Evolutionary conservation across 495 filamentous ascomycete species (phyloP), one percentile per base, ranked within the genome.

Genomic region (Cercophora sp.): DNA sequence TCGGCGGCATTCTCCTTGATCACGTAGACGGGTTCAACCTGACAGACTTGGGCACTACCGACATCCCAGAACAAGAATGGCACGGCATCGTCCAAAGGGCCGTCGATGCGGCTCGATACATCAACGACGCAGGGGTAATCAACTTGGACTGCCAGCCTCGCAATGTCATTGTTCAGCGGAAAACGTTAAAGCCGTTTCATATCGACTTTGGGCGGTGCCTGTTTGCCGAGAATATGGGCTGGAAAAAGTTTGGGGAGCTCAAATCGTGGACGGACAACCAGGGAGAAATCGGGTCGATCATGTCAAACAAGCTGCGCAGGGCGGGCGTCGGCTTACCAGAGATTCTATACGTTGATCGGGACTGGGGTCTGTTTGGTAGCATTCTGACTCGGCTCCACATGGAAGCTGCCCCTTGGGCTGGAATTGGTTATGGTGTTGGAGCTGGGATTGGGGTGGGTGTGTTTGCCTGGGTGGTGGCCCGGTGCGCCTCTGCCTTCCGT

Each of bases 21-120:
- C 32, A 46, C 43, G 22, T 46, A 11, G 43, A 46, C 15, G 43
- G 43, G 2, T 46, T 46, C 43, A 46, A 31, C 43, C 25, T 46
- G 2, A 19, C 43, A 11, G 25, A 31, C 10, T 26, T 46, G 6
- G 43, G 25, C 43, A 19, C 20, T 5, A 15, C 22, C 19, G n/a
- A 13, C 24, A 22, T 46, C 25, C 43, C 43, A 11, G 15, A 19
- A 20, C 2, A 29, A 1, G 19, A 22, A 13, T 46, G 43, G 43
- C 43, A 46, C 25, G 24, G 24, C 25, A 46, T 46, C 10, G 15
- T 46, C 25, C 43, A 43, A 15, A 18, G 13, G 11, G 43, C 43
- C 6, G 43, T 31, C 4, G 43, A 46, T 16, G 43, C 25, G 1
- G 43, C 43, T 1, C 43, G 43, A 2, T 46, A 19, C 23, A 46